Evolutionary conservation across 371 early-diverging fungal species (phyloP).

Genomic region (Rhizoclosmatium hyalinum): DNA sequence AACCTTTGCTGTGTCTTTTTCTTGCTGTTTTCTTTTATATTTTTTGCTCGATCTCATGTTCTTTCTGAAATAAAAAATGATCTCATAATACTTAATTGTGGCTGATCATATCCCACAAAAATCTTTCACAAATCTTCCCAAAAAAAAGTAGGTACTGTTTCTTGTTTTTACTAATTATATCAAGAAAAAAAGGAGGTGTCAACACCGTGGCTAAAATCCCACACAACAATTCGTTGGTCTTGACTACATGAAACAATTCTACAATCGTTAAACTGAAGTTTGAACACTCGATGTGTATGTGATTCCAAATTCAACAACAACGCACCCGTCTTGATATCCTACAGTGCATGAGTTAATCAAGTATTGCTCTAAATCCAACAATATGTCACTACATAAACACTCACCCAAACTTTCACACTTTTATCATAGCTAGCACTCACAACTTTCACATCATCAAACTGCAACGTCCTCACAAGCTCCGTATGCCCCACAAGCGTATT

Average conservation of each 20-base stretch:
- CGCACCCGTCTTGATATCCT: slow-evolving; percentile 72
- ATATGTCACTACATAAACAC: not conserved
- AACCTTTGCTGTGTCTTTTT: no score
- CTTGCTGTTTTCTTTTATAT: no score
- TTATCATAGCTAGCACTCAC: slow-evolving; percentile 83
- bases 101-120: no score
- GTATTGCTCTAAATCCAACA: not conserved
- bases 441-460: slow-evolving; percentile 81
- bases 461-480: slow-evolving; percentile 59
- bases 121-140: no score
- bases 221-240: slow-evolving; percentile 73
- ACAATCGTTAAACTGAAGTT: slow-evolving; percentile 65
- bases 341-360: slow-evolving; percentile 37
- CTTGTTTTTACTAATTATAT: slow-evolving; percentile 2
- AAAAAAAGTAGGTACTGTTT: not conserved
- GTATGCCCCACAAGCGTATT: slow-evolving; percentile 52
- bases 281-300: slow-evolving; percentile 51
- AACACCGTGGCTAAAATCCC: slow-evolving; percentile 76
- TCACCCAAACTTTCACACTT: slow-evolving; percentile 55
- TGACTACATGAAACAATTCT: slow-evolving; percentile 86
- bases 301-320: slow-evolving; percentile 58
- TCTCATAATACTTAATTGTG: no score
- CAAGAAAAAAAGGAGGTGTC: slow-evolving; percentile 52
- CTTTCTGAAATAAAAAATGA: no score
- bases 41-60: no score